Evolutionary conservation across 805 yeast species (phyloP), one percentile per base, ranked within the genome.

Genomic region (Tetrapisispora namnaoensis): DNA sequence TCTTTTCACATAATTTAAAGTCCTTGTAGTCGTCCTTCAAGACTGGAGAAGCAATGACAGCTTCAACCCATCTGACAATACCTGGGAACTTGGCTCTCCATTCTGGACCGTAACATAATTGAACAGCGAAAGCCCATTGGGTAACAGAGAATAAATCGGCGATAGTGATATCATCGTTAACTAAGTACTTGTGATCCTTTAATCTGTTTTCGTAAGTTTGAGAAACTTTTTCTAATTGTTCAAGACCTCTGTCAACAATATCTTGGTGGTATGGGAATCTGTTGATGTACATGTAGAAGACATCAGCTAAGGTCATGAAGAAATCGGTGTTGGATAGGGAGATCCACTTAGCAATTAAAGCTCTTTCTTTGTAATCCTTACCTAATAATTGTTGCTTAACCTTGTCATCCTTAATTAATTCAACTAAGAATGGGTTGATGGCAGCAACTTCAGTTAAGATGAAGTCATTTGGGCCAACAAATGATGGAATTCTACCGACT

Each of bases 271-370:
- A 86, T 55, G 90, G 89, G 48, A 54, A 63, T 45, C 62, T 66
- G 59, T 95, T 95, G 39, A 68, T 57, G 49, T 83, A 62, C 57
- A 86, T 83, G 54, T 66, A 65, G 69, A 84, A 78, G 55, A 76
- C 75, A 42, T 53, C 59, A 52, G 76, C 75, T 46, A 74, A 58
- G 49, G 67, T 58, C 42, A 71, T 60, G 56, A 84, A 66, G 51
- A 84, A 59, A 60, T 89, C 96, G 57, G 78, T 61, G 74, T 82
- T 86, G 65, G 80, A 72, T 56, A 85, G 71, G 2, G 95, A 84
- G 63, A 80, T 60, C 93, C 95, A 89, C 69, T 73, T 80, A 58
- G 88, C 67, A 61, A 86, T 72, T 20, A 49, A 47, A 24, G 60
- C 54, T 64, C 78, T 73, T 57, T 83, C 86, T 42, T 53, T 53